phyloP scores from a whole-genome alignment of 2,329 filamentous ascomycete genomes.

The Aspergillus puulaauensis region DNA sequence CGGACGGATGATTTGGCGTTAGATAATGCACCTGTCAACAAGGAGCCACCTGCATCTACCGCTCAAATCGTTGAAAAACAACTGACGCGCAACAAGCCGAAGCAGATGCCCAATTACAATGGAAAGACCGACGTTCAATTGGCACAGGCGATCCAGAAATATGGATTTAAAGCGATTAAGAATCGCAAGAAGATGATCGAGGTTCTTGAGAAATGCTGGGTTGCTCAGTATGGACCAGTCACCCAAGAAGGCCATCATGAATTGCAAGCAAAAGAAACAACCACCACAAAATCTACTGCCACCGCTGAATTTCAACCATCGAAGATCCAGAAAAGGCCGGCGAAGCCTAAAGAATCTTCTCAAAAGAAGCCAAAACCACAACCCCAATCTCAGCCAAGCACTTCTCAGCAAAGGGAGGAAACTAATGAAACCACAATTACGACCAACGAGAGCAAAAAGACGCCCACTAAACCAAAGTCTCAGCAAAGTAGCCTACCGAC shows the following conservation, averaged over 20 bases:
- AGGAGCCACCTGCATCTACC: not conserved
- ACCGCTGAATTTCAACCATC: not conserved
- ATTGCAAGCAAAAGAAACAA: constrained; percentile 1
- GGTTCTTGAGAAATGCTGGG: constrained; percentile 70
- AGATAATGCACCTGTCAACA: not conserved
- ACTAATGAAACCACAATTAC: not conserved
- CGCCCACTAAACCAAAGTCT: not conserved
- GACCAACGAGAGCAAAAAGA: not conserved
- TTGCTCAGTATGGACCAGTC: constrained; percentile 50
- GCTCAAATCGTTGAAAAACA: not conserved
- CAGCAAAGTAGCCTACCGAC: not conserved
- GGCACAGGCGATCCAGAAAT: constrained; percentile 60
- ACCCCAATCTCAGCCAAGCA: not conserved
- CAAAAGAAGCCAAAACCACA: not conserved
- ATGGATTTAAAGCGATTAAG: constrained; percentile 72
- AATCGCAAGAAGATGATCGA: constrained; percentile 68
- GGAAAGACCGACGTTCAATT: constrained; percentile 64
- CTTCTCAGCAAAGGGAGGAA: not conserved
- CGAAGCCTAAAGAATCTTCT: not conserved
- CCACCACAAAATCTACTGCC: not conserved
- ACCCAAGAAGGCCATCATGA: constrained; percentile 24
- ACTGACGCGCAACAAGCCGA: not conserved
- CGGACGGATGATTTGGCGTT: not conserved
- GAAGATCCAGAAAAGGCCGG: not conserved
- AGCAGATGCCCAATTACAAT: constrained; percentile 57